phyloP scores from a whole-genome alignment of 768 basidiomycete genomes.

The Goffeauzyma gilvescens region DNA sequence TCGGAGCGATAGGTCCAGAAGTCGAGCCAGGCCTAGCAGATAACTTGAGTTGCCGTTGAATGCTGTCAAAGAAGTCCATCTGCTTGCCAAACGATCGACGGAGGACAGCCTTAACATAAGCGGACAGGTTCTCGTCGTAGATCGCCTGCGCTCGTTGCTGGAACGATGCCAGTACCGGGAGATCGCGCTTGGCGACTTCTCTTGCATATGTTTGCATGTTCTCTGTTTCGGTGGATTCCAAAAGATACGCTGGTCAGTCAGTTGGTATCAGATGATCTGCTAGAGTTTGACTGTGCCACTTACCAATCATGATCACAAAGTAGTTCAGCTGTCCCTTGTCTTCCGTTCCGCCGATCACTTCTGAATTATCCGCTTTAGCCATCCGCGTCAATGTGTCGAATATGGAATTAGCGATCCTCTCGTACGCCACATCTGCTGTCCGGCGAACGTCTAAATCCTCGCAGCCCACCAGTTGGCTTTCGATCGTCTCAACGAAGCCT shows the following conservation, averaged over 20 bases:
- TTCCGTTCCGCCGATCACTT: constrained; percentile 37
- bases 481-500: constrained; percentile 58
- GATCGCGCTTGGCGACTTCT: constrained; percentile 44
- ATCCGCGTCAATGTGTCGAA: constrained; percentile 86
- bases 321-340: constrained; percentile 95
- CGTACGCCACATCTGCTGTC: constrained; percentile 68
- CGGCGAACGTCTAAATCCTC: constrained; percentile 34
- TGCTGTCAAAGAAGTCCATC: constrained; percentile 90
- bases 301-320: constrained; percentile 84
- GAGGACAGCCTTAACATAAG: constrained; percentile 72
- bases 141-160: constrained; percentile 55
- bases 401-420: constrained; percentile 71
- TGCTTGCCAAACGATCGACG: constrained; percentile 68
- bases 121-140: constrained; percentile 71
- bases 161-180: constrained; percentile 48
- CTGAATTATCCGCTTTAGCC: constrained; percentile 79
- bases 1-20: too few species aligned
- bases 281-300: too few species aligned
- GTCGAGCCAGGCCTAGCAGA: too few species aligned
- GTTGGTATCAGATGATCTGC: too few species aligned
- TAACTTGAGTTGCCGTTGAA: constrained; percentile 68
- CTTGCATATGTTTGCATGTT: constrained; percentile 90
- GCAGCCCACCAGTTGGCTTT: constrained; percentile 60
- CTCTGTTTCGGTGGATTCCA: constrained; percentile 41
- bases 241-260: too few species aligned